Evolutionary conservation across 345 rosid genomes (phyloP).

Genomic region (Brassica juncea): DNA sequence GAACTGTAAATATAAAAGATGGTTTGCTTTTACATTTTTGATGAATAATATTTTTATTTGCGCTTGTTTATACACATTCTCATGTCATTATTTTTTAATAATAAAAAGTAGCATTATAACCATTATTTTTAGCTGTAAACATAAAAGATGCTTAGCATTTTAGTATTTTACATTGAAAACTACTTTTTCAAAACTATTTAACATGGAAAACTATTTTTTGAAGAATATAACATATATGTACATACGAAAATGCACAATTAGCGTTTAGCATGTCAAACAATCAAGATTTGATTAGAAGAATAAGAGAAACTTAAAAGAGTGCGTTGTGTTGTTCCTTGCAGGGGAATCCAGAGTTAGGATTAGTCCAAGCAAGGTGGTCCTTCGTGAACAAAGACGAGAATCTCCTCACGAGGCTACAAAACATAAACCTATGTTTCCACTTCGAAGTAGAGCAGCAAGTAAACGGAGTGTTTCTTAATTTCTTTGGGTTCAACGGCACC

Average conservation of each 20-base stretch:
- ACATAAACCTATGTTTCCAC: slow-evolving; percentile 85
- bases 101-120: too few species aligned
- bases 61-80: too few species aligned
- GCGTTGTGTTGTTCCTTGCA: slow-evolving; percentile 34
- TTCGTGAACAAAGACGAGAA: slow-evolving; percentile 92
- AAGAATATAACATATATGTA: not conserved
- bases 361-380: slow-evolving; percentile 93
- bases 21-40: not conserved
- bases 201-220: not conserved
- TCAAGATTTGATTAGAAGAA: not conserved
- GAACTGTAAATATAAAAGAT: not conserved
- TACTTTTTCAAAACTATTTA: not conserved
- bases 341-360: slow-evolving; percentile 82
- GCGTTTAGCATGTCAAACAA: not conserved
- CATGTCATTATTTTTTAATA: too few species aligned
- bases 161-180: not conserved
- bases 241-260: not conserved
- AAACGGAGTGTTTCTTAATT: slow-evolving; percentile 70
- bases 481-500: slow-evolving; percentile 93
- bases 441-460: slow-evolving; percentile 97
- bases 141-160: not conserved
- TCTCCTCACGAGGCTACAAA: slow-evolving; percentile 83
- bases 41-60: not conserved
- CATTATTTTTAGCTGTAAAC: not conserved
- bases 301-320: not conserved